Percentiles rank a stretch among this genome's conserved stretches.
Evolutionary conservation across 352 stramenopile genomes (phyloP).

Genomic region (Hyaloperonospora arabidopsidis): DNA sequence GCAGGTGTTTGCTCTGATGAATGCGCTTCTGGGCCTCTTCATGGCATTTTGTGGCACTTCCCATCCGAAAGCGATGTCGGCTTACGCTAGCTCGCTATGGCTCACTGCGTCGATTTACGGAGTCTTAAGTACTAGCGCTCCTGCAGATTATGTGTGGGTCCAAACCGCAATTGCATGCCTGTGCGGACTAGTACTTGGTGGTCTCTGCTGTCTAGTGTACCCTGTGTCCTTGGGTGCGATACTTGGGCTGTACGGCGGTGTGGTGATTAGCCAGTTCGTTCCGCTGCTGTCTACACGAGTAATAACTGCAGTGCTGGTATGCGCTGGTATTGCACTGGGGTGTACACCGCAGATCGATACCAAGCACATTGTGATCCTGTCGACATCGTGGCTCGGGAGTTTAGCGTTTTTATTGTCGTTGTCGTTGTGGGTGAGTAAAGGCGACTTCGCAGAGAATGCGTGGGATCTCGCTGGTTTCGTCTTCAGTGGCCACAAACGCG

Average conservation of each 20-base stretch:
- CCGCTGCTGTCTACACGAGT: conserved; percentile 50
- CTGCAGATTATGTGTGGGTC: conserved; percentile 57
- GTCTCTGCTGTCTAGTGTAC: conserved; percentile 55
- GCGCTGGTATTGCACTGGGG: conserved; percentile 36
- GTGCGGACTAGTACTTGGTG: conserved; percentile 64
- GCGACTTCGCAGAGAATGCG: conserved; percentile 52
- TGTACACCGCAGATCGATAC: conserved; percentile 30
- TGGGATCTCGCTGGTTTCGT: conserved; percentile 64
- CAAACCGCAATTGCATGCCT: conserved; percentile 57
- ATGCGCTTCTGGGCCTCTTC: conserved; percentile 41
- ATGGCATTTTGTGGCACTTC: conserved; percentile 53
- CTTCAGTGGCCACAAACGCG: conserved; percentile 42
- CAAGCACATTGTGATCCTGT: conserved; percentile 60
- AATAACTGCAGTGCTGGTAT: conserved; percentile 39
- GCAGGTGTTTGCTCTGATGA: conserved; percentile 49
- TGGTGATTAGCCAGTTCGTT: conserved; percentile 64
- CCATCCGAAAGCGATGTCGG: conserved; percentile 43
- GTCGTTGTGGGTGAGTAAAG: conserved; percentile 59
- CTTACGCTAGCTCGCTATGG: conserved; percentile 53
- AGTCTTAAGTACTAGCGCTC: conserved; percentile 40
- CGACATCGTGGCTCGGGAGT: conserved; percentile 60
- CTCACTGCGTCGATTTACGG: conserved; percentile 64
- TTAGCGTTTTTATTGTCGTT: conserved; percentile 59
- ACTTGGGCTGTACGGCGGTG: conserved; percentile 54
- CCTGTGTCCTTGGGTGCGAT: conserved; percentile 49